Percentiles rank a stretch among this genome's conserved stretches.
Evolutionary conservation across 495 filamentous ascomycete genomes (phyloP).

Genomic region (Aspergillus carlsbadensis): DNA sequence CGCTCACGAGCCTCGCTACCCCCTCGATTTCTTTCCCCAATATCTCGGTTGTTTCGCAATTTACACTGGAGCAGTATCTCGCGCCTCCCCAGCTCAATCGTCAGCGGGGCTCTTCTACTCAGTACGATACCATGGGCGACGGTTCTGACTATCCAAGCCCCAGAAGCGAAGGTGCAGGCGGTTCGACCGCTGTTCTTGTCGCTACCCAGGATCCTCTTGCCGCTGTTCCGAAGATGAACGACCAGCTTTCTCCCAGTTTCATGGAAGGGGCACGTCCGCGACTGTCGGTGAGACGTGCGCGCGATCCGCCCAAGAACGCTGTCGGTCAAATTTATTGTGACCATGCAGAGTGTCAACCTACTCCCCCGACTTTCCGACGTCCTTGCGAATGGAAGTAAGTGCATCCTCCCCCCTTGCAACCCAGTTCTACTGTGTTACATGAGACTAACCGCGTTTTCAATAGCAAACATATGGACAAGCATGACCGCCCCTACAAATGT

Average conservation of each 20-base stretch:
- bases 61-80: conserved; percentile 10
- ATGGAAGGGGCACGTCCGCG: conserved; percentile 45
- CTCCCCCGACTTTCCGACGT: conserved; percentile 63
- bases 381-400: conserved; percentile 94
- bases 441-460: conserved; percentile 23
- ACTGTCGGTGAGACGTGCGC: conserved; percentile 46
- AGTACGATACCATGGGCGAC: conserved; percentile 45
- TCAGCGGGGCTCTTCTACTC: conserved; percentile 33
- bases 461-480: conserved; percentile 97
- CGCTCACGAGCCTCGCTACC: neutral
- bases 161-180: conserved; percentile 48
- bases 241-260: conserved; percentile 37
- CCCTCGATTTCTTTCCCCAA: neutral
- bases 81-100: conserved; percentile 25
- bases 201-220: conserved; percentile 37
- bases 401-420: neutral
- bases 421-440: neutral
- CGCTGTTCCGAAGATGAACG: conserved; percentile 42
- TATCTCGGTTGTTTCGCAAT: neutral
- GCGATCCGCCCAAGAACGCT: conserved; percentile 61
- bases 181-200: conserved; percentile 41
- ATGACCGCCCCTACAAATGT: conserved; percentile 88
- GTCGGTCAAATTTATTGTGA: conserved; percentile 72
- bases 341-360: conserved; percentile 55
- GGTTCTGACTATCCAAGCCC: conserved; percentile 53